A percentile compares a stretch with the other conserved stretches of the same genome.
Conservation (phyloP, 257 asterid genomes). For the Capsicum rhomboideum region DNA sequence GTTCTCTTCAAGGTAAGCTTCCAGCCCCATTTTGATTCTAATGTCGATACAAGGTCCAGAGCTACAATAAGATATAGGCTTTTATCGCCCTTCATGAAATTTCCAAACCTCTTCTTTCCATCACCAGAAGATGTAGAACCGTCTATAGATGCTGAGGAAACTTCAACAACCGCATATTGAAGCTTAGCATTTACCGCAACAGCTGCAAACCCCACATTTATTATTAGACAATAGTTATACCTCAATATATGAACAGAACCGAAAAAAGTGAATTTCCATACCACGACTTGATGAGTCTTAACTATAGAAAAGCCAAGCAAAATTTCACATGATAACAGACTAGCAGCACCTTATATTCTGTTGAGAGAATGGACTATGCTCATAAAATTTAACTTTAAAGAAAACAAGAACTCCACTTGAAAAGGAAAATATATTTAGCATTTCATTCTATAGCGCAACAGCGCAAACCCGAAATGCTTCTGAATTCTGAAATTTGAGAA, state of each 20-base stretch:
- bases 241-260: neutral
- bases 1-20: conserved; percentile 67
- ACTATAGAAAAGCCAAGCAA: neutral
- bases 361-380: neutral
- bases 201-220: conserved; percentile 35
- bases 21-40: conserved; percentile 85
- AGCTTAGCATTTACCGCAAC: conserved; percentile 91
- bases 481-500: neutral
- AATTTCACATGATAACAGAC: neutral
- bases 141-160: conserved; percentile 37
- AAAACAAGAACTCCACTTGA: neutral
- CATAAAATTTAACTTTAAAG: neutral
- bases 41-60: conserved; percentile 69
- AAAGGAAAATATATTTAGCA: neutral
- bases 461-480: neutral
- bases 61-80: conserved; percentile 63
- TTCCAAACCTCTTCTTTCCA: conserved; percentile 64
- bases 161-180: conserved; percentile 85
- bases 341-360: neutral
- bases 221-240: neutral
- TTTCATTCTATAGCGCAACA: neutral
- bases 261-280: neutral
- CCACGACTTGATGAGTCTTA: neutral
- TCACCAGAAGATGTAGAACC: conserved; percentile 30
- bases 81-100: conserved; percentile 42